Conservation (phyloP, 257 asterid genomes). For the Catharanthus roseus region DNA sequence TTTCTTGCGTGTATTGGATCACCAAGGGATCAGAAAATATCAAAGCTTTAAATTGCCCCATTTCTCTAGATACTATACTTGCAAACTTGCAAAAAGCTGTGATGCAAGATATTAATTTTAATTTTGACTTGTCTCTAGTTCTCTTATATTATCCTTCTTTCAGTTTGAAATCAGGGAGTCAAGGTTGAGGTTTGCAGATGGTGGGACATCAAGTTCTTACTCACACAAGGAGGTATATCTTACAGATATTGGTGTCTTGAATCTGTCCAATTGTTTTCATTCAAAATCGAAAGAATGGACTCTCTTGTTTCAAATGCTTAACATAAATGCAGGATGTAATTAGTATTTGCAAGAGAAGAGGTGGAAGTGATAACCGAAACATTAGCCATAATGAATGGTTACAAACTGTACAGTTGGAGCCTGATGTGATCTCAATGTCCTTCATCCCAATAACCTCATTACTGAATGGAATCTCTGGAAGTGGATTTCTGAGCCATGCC, state of each 20-base stretch:
- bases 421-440: slow-evolving; percentile 95
- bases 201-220: slow-evolving; percentile 72
- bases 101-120: background rate
- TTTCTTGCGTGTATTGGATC: background rate
- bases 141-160: slow-evolving; percentile 14
- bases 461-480: slow-evolving; percentile 85
- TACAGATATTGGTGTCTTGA: slow-evolving; percentile 12
- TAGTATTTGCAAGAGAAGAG: slow-evolving; percentile 85
- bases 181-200: slow-evolving; percentile 77
- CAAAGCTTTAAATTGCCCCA: background rate
- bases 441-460: slow-evolving; percentile 89
- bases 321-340: slow-evolving; percentile 57
- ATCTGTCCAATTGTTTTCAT: slow-evolving; percentile 15
- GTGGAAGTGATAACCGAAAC: slow-evolving; percentile 64
- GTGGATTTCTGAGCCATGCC: slow-evolving; percentile 98
- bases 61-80: background rate
- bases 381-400: slow-evolving; percentile 81
- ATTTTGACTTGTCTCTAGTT: background rate
- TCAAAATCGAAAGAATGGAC: slow-evolving; percentile 14
- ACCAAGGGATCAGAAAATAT: background rate
- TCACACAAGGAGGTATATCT: slow-evolving; percentile 78
- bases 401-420: slow-evolving; percentile 81
- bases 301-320: slow-evolving; percentile 23
- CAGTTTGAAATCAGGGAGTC: slow-evolving; percentile 64
- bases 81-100: background rate